Percentiles rank a stretch among this genome's conserved stretches.
Conservation (phyloP, 371 early-diverging fungal species). For the Mycotypha africana region DNA sequence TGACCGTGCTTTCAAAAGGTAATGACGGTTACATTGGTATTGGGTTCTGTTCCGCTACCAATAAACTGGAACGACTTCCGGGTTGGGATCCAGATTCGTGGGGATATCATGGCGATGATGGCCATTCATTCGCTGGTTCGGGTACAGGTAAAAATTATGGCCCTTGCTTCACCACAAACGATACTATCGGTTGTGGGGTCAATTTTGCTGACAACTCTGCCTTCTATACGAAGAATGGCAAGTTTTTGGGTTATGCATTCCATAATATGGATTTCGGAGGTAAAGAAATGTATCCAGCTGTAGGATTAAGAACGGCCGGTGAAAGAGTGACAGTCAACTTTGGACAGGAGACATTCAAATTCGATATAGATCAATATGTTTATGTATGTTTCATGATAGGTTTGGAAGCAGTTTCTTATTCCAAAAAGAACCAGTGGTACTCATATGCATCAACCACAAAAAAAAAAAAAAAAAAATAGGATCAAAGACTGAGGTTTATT, state of each 20-base stretch:
- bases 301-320: slow-evolving; percentile 87
- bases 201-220: slow-evolving; percentile 73
- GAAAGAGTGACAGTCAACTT: slow-evolving; percentile 89
- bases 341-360: slow-evolving; percentile 80
- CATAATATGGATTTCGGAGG: slow-evolving; percentile 25
- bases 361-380: slow-evolving; percentile 79
- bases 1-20: slow-evolving; percentile 81
- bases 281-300: slow-evolving; percentile 69
- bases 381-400: too few relatives aligned
- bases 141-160: slow-evolving; percentile 85
- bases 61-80: slow-evolving; percentile 63
- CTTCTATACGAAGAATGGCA: slow-evolving; percentile 93
- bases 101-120: slow-evolving; percentile 96
- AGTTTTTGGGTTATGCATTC: slow-evolving; percentile 62
- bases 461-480: too few relatives aligned
- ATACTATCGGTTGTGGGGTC: slow-evolving; percentile 89
- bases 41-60: slow-evolving; percentile 65
- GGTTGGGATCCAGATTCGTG: slow-evolving; percentile 77
- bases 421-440: too few relatives aligned
- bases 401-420: too few relatives aligned
- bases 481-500: slow-evolving; percentile 2
- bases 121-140: slow-evolving; percentile 72
- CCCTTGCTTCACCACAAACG: slow-evolving; percentile 88
- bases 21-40: slow-evolving; percentile 91
- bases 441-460: too few relatives aligned